Base-by-base conservation (phyloP, 129 eudicot genomes). In the Logfia minima region DNA sequence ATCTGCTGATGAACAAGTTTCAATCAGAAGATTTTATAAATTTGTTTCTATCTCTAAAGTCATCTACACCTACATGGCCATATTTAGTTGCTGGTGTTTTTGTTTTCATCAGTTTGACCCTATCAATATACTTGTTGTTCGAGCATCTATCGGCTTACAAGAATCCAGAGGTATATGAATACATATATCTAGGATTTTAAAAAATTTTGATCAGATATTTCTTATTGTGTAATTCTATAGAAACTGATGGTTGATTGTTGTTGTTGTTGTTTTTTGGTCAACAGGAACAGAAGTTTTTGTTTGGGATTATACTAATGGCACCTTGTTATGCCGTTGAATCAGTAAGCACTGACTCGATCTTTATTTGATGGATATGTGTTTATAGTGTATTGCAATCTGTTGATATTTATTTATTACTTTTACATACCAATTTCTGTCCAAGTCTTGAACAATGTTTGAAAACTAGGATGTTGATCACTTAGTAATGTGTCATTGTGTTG, bases 321-420 rank as follows among this genome's bases (percentile, higher is more conserved):
- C 99, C 97, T 16, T 91, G 99, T 79, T 95, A 95, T 88, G 87
- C 96, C 2, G 90, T 95, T 85, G 99, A 92, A 89, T 95, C 99
- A 41, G 97, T 95, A 72, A 92, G 99, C 67, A 28, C 11, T 53
- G 3, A 24, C 31, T 79, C 22, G 4, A 22, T 37, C 51, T 31
- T 48, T 48, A 48, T 51, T 22, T 51, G 23, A 32, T 76, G 8
- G 14, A 66, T 13, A 17, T 55, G 17, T 14, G 22, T 21, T 48
- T 10, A 45, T 45, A 45, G 18, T 3, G 53, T 45, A 45, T 14
- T 48, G 17, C 1, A 14, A 13, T 48, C 55, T 48, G 18, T 48
- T 14, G 55, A 14, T 48, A 13, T 48, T 16, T 48, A 14, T 48
- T 13, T 48, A 14, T 13, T 2, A 48, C 1, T 48, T 1, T 13